Evolutionary conservation across 1,139 yeast species (phyloP).

Genomic region (Hemisphaericaspora lyxosophila): DNA sequence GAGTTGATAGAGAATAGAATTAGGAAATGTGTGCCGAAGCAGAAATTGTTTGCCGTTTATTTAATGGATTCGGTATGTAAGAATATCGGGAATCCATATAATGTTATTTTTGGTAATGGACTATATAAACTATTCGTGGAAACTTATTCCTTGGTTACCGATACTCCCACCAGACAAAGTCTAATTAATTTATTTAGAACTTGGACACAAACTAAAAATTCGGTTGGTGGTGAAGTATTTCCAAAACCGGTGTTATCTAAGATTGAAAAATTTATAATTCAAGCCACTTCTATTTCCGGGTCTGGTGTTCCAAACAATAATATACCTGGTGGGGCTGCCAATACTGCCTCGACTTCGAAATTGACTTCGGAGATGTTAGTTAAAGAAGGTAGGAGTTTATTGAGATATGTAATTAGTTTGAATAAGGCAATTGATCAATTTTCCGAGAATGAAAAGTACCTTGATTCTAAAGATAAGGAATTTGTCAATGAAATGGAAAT

Average conservation of each 20-base stretch:
- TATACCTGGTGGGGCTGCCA: background rate
- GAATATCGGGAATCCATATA: constrained; percentile 47
- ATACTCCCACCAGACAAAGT: constrained; percentile 28
- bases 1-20: constrained; percentile 36
- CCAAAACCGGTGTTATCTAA: constrained; percentile 28
- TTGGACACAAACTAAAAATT: constrained; percentile 36
- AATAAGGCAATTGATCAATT: constrained; percentile 18
- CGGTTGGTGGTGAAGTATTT: constrained; percentile 38
- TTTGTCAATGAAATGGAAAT: constrained; percentile 12
- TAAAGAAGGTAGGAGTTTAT: constrained; percentile 32
- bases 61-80: constrained; percentile 45
- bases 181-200: constrained; percentile 33
- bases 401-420: constrained; percentile 30
- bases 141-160: constrained; percentile 40
- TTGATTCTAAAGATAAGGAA: constrained; percentile 11
- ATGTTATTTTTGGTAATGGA: constrained; percentile 34
- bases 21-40: constrained; percentile 36
- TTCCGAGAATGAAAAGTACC: constrained; percentile 12
- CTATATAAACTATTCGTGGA: constrained; percentile 38
- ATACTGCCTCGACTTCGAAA: background rate
- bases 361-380: constrained; percentile 31
- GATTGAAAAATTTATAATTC: constrained; percentile 41
- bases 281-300: constrained; percentile 27
- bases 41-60: constrained; percentile 40
- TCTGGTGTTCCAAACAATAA: background rate